Conservation (phyloP, 192 early-diverging fungal species). For the Backusella mclennaniae region DNA sequence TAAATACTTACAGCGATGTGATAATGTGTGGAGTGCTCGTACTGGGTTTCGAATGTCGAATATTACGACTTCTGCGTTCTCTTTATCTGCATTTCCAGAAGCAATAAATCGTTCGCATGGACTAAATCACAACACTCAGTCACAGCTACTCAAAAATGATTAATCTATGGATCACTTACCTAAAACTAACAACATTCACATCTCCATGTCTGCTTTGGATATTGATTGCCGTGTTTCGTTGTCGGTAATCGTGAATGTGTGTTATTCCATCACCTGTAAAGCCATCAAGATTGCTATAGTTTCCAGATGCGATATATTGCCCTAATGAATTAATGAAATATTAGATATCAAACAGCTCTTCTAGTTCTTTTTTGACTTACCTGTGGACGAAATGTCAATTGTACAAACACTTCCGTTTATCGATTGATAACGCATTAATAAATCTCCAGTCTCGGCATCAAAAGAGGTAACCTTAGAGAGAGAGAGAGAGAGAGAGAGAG, state of each 20-base stretch:
- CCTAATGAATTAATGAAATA: constrained; percentile 4
- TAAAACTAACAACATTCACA: constrained; percentile 22
- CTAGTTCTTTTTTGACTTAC: background rate
- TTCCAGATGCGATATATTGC: constrained; percentile 15
- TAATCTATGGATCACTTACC: background rate
- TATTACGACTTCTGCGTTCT: constrained; percentile 12
- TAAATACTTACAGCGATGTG: constrained; percentile 14
- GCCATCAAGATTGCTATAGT: constrained; percentile 1
- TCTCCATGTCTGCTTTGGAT: constrained; percentile 14
- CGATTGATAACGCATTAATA: background rate
- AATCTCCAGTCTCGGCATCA: background rate
- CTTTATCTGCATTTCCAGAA: constrained; percentile 18
- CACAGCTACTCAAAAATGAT: background rate
- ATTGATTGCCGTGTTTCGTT: background rate
- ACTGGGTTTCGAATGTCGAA: constrained; percentile 17
- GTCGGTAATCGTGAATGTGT: constrained; percentile 15
- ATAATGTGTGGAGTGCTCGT: constrained; percentile 4
- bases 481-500: no score
- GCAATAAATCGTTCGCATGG: constrained; percentile 22
- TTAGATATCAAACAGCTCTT: background rate
- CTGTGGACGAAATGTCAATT: constrained; percentile 13
- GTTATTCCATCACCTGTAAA: constrained; percentile 14
- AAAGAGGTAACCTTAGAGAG: background rate
- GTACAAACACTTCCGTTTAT: constrained; percentile 8
- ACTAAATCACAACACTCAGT: background rate